Evolutionary conservation across 768 basidiomycete genomes (phyloP).

Genomic region (Lentinula raphanica): DNA sequence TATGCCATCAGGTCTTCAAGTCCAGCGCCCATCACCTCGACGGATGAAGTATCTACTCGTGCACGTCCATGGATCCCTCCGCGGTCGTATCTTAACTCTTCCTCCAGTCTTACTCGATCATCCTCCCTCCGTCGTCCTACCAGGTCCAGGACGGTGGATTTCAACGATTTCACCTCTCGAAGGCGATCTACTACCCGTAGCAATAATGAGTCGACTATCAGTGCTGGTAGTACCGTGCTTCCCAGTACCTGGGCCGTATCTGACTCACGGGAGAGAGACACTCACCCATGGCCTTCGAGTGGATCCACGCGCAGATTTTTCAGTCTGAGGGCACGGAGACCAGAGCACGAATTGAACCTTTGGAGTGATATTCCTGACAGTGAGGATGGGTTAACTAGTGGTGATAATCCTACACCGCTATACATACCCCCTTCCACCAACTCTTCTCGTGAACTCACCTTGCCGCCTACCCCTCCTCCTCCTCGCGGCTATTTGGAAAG

Average conservation of each 20-base stretch:
- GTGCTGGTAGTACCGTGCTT: slow-evolving; percentile 24
- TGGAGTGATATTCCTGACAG: slow-evolving; percentile 21
- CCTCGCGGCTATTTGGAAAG: too few relatives aligned
- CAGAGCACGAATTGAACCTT: slow-evolving; percentile 18
- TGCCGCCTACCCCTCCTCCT: slow-evolving; percentile 22
- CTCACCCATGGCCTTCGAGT: slow-evolving; percentile 13
- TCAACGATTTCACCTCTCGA: slow-evolving; percentile 66
- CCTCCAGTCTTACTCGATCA: slow-evolving; percentile 44
- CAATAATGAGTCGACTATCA: slow-evolving; percentile 13
- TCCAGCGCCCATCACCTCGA: background rate
- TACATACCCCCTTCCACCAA: background rate
- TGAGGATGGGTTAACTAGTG: slow-evolving; percentile 1
- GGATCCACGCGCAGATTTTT: slow-evolving; percentile 48
- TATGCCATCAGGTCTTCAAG: background rate
- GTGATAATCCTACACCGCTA: background rate
- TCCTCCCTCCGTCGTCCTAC: slow-evolving; percentile 56
- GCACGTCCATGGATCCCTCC: slow-evolving; percentile 2
- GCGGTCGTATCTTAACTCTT: slow-evolving; percentile 13
- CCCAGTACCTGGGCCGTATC: slow-evolving; percentile 13
- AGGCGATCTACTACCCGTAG: slow-evolving; percentile 51
- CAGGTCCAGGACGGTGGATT: slow-evolving; percentile 55
- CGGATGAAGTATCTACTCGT: background rate
- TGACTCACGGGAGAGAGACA: slow-evolving; percentile 1
- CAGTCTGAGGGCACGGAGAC: slow-evolving; percentile 41
- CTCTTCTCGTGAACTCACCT: slow-evolving; percentile 3